These are phyloP conservation scores for Aureococcus anophagefferens DNA, from an alignment of 108 stramenopile species.

Conservation along the genomic window DNA sequence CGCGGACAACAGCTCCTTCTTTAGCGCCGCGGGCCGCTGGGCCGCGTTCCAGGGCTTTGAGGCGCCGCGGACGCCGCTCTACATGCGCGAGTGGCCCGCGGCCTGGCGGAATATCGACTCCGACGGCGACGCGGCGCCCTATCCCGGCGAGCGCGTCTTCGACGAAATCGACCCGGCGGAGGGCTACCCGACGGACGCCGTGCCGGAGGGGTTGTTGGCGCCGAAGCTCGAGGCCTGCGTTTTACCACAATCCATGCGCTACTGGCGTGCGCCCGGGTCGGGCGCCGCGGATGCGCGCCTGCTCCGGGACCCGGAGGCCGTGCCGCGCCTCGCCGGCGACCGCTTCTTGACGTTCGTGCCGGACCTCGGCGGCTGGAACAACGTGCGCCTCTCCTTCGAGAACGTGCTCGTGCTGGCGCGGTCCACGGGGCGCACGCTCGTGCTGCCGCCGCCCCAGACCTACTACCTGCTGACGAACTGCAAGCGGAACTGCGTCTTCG, in stretches of 20 bases:
- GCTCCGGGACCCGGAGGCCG: too few species aligned
- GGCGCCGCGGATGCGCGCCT: too few species aligned
- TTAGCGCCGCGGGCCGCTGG: constrained; percentile 35
- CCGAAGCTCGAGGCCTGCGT: background rate
- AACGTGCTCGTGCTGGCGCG: constrained; percentile 62
- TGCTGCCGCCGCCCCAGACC: constrained; percentile 68
- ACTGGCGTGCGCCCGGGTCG: too few species aligned
- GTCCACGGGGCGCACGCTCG: constrained; percentile 68
- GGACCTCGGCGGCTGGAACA: constrained; percentile 34
- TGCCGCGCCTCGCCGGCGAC: too few species aligned
- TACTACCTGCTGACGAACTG: constrained; percentile 50
- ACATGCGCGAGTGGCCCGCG: constrained; percentile 71
- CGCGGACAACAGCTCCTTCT: constrained; percentile 47
- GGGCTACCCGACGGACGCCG: too few species aligned
- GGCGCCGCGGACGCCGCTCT: constrained; percentile 59
- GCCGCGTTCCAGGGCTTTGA: constrained; percentile 55
- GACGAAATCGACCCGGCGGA: too few species aligned
- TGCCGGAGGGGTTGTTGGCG: too few species aligned
- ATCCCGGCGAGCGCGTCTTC: too few species aligned
- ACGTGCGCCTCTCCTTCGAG: constrained; percentile 51
- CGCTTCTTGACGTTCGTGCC: constrained; percentile 41
- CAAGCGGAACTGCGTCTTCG: background rate
- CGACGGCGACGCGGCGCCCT: background rate
- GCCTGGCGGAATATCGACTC: constrained; percentile 70
- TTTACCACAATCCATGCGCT: too few species aligned